These are phyloP conservation scores for Trichopus zeylanicus DNA, from an alignment of 116 monocot genomes.

Conservation along the genomic window DNA sequence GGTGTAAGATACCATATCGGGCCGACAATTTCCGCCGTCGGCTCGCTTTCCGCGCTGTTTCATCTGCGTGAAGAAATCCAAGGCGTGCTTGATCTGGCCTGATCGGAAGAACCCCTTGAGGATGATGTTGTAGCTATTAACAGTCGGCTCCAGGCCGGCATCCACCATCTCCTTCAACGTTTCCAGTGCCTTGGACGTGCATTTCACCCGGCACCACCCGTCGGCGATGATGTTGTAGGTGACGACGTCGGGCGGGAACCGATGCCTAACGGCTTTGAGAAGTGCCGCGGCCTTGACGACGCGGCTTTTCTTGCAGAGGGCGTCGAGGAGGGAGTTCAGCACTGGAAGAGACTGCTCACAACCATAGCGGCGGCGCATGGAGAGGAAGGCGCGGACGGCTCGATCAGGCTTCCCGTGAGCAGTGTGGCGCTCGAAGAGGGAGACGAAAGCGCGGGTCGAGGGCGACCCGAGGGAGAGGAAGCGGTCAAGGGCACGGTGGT, in stretches of 20 bases:
- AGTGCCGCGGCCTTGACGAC: conserved; percentile 54
- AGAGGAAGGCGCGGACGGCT: conserved; percentile 66
- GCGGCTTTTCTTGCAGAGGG: conserved; percentile 53
- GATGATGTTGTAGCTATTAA: conserved; percentile 67
- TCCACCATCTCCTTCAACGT: conserved; percentile 68
- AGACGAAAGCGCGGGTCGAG: conserved; percentile 44
- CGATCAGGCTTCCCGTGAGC: conserved; percentile 58
- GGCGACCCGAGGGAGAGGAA: conserved; percentile 26
- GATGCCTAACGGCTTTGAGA: conserved; percentile 25
- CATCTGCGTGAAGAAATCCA: conserved; percentile 71
- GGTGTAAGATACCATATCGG: conserved; percentile 83
- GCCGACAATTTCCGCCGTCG: conserved; percentile 19
- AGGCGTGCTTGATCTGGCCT: conserved; percentile 45
- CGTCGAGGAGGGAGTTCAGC: conserved; percentile 80
- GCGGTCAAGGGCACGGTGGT: conserved; percentile 12
- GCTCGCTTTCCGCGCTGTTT: conserved; percentile 41
- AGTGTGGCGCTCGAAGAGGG: conserved; percentile 50
- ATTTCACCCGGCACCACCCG: conserved; percentile 71
- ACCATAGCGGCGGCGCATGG: conserved; percentile 49
- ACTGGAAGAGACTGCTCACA: conserved; percentile 31
- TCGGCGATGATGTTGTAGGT: conserved; percentile 78
- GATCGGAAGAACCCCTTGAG: conserved; percentile 74
- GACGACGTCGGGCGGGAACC: conserved; percentile 51
- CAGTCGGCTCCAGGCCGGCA: conserved; percentile 51
- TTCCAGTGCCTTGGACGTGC: conserved; percentile 44